Conservation (phyloP, 2,329 filamentous ascomycete genomes). For the Xylariaceae sp. region DNA sequence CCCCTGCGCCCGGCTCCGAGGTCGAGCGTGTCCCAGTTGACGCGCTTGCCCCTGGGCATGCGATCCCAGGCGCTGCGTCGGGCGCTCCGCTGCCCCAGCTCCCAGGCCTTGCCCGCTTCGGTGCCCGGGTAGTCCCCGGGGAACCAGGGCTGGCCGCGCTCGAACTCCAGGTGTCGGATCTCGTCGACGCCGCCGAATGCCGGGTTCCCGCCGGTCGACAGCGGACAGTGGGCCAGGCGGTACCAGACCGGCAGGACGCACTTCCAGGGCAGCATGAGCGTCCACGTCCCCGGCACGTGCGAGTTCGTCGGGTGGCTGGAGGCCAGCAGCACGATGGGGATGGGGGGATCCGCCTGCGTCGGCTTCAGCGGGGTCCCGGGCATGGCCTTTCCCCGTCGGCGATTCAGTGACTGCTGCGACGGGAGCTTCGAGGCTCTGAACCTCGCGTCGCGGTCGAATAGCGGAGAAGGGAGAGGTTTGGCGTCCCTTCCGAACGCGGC, state of each 20-base stretch:
- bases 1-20: conserved; percentile 68
- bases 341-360: conserved; percentile 58
- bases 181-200: conserved; percentile 78
- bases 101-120: conserved; percentile 70
- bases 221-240: conserved; percentile 70
- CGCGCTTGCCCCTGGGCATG: conserved; percentile 73
- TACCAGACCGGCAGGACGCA: conserved; percentile 84
- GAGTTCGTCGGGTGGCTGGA: conserved; percentile 40
- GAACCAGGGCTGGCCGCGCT: conserved; percentile 72
- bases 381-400: conserved; percentile 56
- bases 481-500: conserved; percentile 61
- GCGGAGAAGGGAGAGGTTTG: conserved; percentile 33
- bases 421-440: conserved; percentile 58
- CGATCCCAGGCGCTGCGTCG: conserved; percentile 62
- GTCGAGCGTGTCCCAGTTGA: conserved; percentile 66
- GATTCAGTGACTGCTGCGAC: conserved; percentile 74
- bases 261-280: conserved; percentile 80
- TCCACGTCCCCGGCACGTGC: conserved; percentile 66
- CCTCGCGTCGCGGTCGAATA: conserved; percentile 65
- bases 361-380: conserved; percentile 57
- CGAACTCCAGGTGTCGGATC: conserved; percentile 71
- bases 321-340: conserved; percentile 67
- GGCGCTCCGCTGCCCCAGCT: conserved; percentile 54
- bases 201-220: conserved; percentile 72
- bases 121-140: conserved; percentile 79